Evolutionary conservation across 139 green algal species (phyloP).

Genomic region (Mesotaenium endlicherianum): DNA sequence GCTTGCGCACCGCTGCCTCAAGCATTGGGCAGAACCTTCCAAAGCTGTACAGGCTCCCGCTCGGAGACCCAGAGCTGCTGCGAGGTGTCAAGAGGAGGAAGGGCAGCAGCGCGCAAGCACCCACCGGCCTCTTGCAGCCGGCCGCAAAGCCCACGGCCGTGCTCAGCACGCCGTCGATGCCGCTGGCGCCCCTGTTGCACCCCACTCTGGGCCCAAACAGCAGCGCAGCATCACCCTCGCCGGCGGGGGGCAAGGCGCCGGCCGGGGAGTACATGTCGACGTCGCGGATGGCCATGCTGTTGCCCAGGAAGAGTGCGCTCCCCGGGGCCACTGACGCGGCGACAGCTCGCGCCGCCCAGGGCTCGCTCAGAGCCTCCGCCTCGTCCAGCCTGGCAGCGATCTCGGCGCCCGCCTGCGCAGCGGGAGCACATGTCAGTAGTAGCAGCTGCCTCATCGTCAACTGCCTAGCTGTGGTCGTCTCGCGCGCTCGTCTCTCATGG

Average conservation of each 20-base stretch:
- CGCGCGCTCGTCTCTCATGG: too few species aligned
- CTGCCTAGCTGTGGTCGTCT: too few species aligned
- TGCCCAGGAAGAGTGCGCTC: conserved; percentile 90
- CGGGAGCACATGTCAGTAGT: too few species aligned
- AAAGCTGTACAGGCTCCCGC: too few species aligned
- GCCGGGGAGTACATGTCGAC: conserved; percentile 85
- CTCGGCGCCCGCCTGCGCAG: conserved; percentile 20
- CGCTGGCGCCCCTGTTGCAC: conserved; percentile 89
- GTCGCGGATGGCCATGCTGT: conserved; percentile 97
- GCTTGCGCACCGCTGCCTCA: too few species aligned
- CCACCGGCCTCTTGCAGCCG: conserved; percentile 66
- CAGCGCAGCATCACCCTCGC: neutral
- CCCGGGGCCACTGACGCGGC: conserved; percentile 60
- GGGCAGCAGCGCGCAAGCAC: neutral
- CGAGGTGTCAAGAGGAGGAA: too few species aligned
- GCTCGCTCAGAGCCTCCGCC: conserved; percentile 35
- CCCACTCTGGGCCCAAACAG: conserved; percentile 56
- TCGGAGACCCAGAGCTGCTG: too few species aligned
- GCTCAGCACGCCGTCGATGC: conserved; percentile 94
- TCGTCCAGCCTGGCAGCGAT: conserved; percentile 9
- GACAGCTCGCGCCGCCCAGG: conserved; percentile 56
- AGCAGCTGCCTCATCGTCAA: too few species aligned
- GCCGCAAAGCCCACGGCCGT: conserved; percentile 86
- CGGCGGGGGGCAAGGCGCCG: neutral
- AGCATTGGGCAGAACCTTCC: too few species aligned